A percentile compares a stretch with the other conserved stretches of the same genome.
These are phyloP conservation scores for Amanita thiersii DNA, from an alignment of 768 basidiomycete genomes.

Conservation along the genomic window DNA sequence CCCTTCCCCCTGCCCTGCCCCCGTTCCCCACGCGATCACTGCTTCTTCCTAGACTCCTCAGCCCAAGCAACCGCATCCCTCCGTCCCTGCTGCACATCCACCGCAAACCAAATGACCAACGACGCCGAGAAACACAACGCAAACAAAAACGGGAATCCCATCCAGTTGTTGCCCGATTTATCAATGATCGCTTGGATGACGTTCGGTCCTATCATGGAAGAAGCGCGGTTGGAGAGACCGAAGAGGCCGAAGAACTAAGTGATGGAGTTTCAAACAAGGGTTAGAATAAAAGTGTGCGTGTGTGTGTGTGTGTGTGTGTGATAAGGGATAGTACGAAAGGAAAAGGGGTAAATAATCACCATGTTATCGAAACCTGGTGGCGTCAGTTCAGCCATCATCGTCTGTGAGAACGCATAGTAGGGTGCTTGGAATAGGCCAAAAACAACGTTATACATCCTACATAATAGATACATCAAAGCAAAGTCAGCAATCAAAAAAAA, in stretches of 20 bases:
- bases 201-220: conserved; percentile 83
- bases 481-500: neutral
- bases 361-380: conserved; percentile 85
- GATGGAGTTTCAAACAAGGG: neutral
- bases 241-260: conserved; percentile 80
- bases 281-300: no score
- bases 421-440: conserved; percentile 82
- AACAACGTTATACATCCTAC: conserved; percentile 73
- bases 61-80: conserved; percentile 57
- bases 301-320: no score
- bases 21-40: no score
- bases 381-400: conserved; percentile 84
- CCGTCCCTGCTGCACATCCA: conserved; percentile 57
- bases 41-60: conserved; percentile 12
- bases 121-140: conserved; percentile 60
- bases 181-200: conserved; percentile 82
- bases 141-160: conserved; percentile 80
- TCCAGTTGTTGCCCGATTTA: conserved; percentile 65
- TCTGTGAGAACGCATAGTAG: conserved; percentile 81
- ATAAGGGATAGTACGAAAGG: no score
- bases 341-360: conserved; percentile 16
- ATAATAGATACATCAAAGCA: no score
- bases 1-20: no score
- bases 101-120: conserved; percentile 69
- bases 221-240: conserved; percentile 76